Conservation (phyloP, 176 grass and related monocot species). For the Lolium perenne region DNA sequence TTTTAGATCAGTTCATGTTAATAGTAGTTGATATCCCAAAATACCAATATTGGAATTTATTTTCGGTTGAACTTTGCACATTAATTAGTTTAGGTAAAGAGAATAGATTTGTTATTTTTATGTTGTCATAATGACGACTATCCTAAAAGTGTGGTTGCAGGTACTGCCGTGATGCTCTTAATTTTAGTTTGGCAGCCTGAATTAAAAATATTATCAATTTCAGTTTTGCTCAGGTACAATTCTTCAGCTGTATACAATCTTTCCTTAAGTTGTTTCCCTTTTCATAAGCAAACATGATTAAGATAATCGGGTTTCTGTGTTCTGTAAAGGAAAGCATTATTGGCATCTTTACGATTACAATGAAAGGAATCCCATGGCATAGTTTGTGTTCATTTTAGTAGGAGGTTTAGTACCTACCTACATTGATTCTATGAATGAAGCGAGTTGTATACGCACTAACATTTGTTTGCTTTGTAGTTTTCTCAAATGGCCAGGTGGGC, state of each 20-base stretch:
- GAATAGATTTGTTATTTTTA: not conserved
- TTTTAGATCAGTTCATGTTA: not conserved
- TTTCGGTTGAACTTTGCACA: not conserved
- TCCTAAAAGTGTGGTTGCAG: conserved; percentile 41
- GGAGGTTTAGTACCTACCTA: not conserved
- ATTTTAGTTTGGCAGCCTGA: conserved; percentile 65
- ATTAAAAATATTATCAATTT: conserved; percentile 56
- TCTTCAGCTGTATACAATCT: conserved; percentile 11
- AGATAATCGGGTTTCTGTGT: not conserved
- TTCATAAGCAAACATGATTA: not conserved
- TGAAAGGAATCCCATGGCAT: not conserved
- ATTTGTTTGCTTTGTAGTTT: not conserved
- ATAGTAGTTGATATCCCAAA: not conserved
- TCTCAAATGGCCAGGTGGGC: not conserved
- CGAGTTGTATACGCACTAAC: not conserved
- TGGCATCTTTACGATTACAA: not conserved
- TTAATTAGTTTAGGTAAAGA: not conserved
- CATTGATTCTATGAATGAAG: not conserved
- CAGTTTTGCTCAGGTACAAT: conserved; percentile 61
- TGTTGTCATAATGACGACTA: not conserved
- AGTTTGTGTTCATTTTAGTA: not conserved
- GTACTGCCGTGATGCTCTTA: conserved; percentile 67
- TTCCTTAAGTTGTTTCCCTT: not conserved
- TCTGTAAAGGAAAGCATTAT: not conserved
- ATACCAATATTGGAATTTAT: not conserved